Evolutionary conservation across 2,329 filamentous ascomycete species (phyloP), one percentile per base, ranked within the genome.

Genomic region (Neopestalotiopsis rosae): DNA sequence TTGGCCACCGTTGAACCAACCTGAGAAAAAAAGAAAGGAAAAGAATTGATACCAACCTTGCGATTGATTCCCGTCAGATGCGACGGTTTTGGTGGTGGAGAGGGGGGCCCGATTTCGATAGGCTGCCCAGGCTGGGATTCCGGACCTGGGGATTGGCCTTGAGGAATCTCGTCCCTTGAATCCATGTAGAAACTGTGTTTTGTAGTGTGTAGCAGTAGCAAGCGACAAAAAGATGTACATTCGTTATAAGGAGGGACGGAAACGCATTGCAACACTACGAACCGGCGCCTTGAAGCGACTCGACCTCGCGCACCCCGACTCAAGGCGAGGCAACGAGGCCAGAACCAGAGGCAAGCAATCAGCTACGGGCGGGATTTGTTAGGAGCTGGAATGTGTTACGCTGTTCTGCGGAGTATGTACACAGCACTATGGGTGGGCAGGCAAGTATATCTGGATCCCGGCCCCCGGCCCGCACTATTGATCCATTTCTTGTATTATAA

Each of bases 1-100:
- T 67, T 67, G 66, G 66, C 52, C 59, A 67, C 65, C 65, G 65
- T 24, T 20, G 32, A 40, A 45, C 24, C 52, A 59, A 24, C n/a
- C 65, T 56, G 32, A 57, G n/a, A 66, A 24, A 10, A 45, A 57
- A 52, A 52, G 45, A 20, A 52, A 52, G 20, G n/a, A 52, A 17
- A 52, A 52, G 20, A 20, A 52, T 52, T 20, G 45, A 52, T 52
- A n/a, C 45, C 63, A 66, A 64, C 61, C 40, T 52, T 64, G 40
- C 38, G 40, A 52, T 52, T 52, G 40, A 52, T 52, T 52, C 61
- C 34, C 34, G 61, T 49, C 61, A 64, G 61, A 64, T 64, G 61
- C 61, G 61, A 64, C 61, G 34, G 13, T 14, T 28, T 28, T 52
- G 20, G 17, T 14, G 45, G 17, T n/a, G 45, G 20, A n/a, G 45